Evolutionary conservation across 2,329 filamentous ascomycete species (phyloP).

Genomic region (Conoideocrella luteorostrata): DNA sequence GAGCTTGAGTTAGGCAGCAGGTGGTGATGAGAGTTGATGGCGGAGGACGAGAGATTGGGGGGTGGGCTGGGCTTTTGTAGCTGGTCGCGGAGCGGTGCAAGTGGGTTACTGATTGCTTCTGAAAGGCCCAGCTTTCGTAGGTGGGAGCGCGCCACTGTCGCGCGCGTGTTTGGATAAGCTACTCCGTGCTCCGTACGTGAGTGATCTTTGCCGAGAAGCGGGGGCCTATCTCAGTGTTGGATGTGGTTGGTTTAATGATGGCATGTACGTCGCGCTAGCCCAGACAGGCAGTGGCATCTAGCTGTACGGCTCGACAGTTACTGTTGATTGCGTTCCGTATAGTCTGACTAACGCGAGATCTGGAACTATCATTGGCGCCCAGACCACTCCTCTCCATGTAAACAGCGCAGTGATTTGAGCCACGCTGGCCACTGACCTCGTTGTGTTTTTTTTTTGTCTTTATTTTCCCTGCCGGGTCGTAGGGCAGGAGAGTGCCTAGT

Average conservation of each 20-base stretch:
- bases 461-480: no score
- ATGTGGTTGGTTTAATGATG: conserved; percentile 1
- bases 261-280: neutral
- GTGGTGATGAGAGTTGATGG: conserved; percentile 38
- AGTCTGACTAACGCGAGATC: no score
- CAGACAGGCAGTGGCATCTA: no score
- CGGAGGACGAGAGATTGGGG: conserved; percentile 42
- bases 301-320: neutral
- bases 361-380: no score
- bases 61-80: conserved; percentile 54
- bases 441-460: no score
- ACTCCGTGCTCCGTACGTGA: no score
- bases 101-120: conserved; percentile 51
- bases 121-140: conserved; percentile 13
- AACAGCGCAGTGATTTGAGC: no score
- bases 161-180: conserved; percentile 11
- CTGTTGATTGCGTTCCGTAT: no score
- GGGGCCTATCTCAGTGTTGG: neutral
- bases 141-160: conserved; percentile 11
- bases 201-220: conserved; percentile 9
- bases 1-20: conserved; percentile 26
- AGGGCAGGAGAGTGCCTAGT: no score
- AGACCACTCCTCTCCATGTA: no score
- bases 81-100: conserved; percentile 45
- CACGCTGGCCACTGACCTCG: no score